phyloP scores from a whole-genome alignment of 2,329 filamentous ascomycete genomes.

The Colletotrichum sidae region DNA sequence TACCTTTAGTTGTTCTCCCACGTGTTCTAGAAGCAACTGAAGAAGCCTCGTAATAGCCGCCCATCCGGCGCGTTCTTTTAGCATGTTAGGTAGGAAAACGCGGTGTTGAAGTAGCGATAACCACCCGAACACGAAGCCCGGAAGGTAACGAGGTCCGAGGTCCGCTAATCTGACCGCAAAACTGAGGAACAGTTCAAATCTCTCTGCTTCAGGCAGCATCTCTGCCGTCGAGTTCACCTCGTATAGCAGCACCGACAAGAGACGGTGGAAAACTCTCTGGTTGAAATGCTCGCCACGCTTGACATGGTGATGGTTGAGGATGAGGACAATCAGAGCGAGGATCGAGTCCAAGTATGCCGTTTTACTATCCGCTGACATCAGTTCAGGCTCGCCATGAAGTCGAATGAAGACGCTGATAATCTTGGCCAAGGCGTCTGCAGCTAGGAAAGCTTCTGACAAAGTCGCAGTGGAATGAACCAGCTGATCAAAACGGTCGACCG shows the following conservation, averaged over 20 bases:
- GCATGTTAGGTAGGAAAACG: constrained; percentile 82
- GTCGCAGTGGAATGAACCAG: constrained; percentile 71
- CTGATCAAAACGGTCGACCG: constrained; percentile 82
- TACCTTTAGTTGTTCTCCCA: constrained; percentile 83
- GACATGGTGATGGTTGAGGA: constrained; percentile 87
- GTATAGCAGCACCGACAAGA: constrained; percentile 86
- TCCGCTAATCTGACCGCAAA: constrained; percentile 79
- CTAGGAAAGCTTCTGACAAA: constrained; percentile 65
- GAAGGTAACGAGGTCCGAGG: constrained; percentile 81
- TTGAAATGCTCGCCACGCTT: constrained; percentile 86
- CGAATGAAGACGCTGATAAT: constrained; percentile 82
- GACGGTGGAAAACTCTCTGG: constrained; percentile 89
- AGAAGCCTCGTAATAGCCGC: constrained; percentile 78
- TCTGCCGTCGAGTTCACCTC: constrained; percentile 73
- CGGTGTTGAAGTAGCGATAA: constrained; percentile 85
- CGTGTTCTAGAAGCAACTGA: constrained; percentile 76
- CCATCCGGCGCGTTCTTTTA: constrained; percentile 80
- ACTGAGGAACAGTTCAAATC: constrained; percentile 76
- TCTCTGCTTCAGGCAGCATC: constrained; percentile 70
- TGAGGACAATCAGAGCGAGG: constrained; percentile 80
- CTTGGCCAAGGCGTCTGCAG: constrained; percentile 85
- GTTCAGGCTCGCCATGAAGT: constrained; percentile 73
- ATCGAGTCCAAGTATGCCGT: constrained; percentile 81
- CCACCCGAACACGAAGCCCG: constrained; percentile 89
- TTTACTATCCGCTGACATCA: constrained; percentile 71